Conservation (phyloP, 2,329 filamentous ascomycete genomes). For the Teratosphaeria nubilosa region DNA sequence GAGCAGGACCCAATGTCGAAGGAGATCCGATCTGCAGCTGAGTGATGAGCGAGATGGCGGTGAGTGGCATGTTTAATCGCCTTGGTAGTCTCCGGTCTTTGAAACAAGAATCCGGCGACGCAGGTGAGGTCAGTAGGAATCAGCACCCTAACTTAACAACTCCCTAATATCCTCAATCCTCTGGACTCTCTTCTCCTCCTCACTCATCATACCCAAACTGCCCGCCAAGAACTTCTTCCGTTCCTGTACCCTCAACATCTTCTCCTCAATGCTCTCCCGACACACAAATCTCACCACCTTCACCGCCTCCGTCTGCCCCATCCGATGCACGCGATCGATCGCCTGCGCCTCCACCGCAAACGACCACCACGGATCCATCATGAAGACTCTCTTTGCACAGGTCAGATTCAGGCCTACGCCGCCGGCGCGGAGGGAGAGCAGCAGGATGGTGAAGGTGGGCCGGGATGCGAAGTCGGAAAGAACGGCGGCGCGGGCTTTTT, state of each 20-base stretch:
- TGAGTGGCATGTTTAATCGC: too few species aligned
- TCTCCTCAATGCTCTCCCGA: constrained; percentile 81
- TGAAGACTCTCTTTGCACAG: constrained; percentile 77
- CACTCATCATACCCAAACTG: constrained; percentile 84
- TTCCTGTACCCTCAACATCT: constrained; percentile 89
- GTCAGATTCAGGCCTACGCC: constrained; percentile 92
- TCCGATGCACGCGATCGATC: constrained; percentile 92
- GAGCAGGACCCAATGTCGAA: too few species aligned
- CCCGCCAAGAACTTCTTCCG: constrained; percentile 96
- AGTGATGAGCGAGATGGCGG: too few species aligned
- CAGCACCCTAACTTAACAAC: constrained; percentile 54
- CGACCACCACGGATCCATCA: constrained; percentile 99
- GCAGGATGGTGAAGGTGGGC: constrained; percentile 57
- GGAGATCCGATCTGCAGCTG: too few species aligned
- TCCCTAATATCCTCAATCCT: constrained; percentile 91
- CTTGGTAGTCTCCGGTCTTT: too few species aligned
- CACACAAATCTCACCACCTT: constrained; percentile 82
- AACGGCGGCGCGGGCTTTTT: constrained; percentile 72
- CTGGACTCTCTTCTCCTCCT: constrained; percentile 84
- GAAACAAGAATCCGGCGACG: too few species aligned
- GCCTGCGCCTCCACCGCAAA: constrained; percentile 95
- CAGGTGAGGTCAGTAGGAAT: too few species aligned
- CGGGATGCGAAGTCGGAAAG: constrained; percentile 56
- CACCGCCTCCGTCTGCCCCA: constrained; percentile 85
- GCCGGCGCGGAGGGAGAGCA: constrained; percentile 79